Evolutionary conservation across 805 yeast genomes (phyloP).

Genomic region (Hanseniaspora thailandica): DNA sequence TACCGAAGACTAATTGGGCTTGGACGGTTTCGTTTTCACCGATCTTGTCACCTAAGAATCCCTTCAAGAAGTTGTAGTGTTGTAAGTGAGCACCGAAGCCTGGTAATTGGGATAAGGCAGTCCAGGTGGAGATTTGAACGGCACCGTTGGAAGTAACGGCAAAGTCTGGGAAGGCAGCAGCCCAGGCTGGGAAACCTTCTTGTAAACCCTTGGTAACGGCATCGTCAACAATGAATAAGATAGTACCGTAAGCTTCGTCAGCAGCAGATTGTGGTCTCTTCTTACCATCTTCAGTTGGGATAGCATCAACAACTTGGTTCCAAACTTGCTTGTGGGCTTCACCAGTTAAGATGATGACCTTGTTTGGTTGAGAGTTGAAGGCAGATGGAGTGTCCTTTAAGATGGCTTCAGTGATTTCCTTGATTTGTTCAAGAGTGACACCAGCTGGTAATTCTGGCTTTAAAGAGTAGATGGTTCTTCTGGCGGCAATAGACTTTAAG

Average conservation of each 20-base stretch:
- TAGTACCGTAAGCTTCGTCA: conserved; percentile 40
- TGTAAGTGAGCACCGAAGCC: conserved; percentile 43
- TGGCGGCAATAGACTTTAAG: conserved; percentile 29
- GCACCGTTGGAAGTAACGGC: conserved; percentile 40
- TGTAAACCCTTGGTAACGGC: conserved; percentile 32
- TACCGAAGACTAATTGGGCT: conserved; percentile 43
- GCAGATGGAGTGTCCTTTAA: conserved; percentile 41
- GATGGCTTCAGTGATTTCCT: conserved; percentile 33
- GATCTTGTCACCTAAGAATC: conserved; percentile 31
- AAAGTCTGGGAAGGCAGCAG: conserved; percentile 37
- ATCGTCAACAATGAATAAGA: conserved; percentile 37
- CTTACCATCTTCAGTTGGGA: conserved; percentile 31
- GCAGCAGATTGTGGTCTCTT: conserved; percentile 35
- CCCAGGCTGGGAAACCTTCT: conserved; percentile 34
- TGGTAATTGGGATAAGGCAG: conserved; percentile 32
- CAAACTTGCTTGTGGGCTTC: conserved; percentile 37
- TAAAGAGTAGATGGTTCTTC: conserved; percentile 40
- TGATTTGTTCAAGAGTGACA: conserved; percentile 33
- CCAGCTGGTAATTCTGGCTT: conserved; percentile 36
- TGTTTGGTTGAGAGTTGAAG: conserved; percentile 41
- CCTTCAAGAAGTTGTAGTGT: conserved; percentile 39
- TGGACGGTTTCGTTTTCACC: conserved; percentile 37
- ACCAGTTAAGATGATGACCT: conserved; percentile 40
- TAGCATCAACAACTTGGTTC: conserved; percentile 32
- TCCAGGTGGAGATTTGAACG: conserved; percentile 42